Percentiles rank a stretch among this genome's conserved stretches.
phyloP scores from a whole-genome alignment of 75 land plant species.

The Pinus taeda region DNA sequence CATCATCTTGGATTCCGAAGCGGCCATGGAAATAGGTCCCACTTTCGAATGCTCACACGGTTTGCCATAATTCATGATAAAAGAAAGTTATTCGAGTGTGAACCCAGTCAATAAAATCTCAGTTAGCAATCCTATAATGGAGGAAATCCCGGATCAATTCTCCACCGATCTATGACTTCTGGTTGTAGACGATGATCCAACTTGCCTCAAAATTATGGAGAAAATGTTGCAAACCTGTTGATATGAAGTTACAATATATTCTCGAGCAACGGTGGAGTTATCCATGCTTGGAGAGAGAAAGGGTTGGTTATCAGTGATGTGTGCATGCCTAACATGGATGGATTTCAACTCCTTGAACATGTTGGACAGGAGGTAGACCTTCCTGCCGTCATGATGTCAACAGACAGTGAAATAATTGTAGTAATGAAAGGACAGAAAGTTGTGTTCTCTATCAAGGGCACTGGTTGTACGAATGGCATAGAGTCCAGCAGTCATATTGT shows the following conservation, averaged over 20 bases:
- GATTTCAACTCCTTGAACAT: too few relatives aligned
- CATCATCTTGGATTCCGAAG: not conserved
- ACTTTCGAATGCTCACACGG: slow-evolving; percentile 1
- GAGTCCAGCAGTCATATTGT: too few relatives aligned
- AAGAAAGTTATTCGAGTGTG: not conserved
- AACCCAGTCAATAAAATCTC: not conserved
- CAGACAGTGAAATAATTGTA: too few relatives aligned
- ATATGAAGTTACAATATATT: slow-evolving; percentile 21
- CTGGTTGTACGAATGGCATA: too few relatives aligned
- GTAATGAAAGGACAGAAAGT: too few relatives aligned
- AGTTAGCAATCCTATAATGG: not conserved
- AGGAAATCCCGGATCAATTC: slow-evolving; percentile 31
- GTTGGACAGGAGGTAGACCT: too few relatives aligned
- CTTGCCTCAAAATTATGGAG: slow-evolving; percentile 58
- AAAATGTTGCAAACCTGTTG: slow-evolving; percentile 57
- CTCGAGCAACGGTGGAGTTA: too few relatives aligned
- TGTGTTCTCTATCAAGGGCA: too few relatives aligned
- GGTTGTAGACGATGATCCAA: slow-evolving; percentile 77
- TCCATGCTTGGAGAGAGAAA: too few relatives aligned
- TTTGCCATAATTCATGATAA: not conserved
- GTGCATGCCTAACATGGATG: too few relatives aligned
- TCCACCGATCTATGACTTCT: slow-evolving; percentile 69
- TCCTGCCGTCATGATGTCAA: too few relatives aligned
- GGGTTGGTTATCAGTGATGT: too few relatives aligned
- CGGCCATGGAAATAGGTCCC: not conserved